Percentiles rank a stretch among this genome's conserved stretches.
Conservation (phyloP, 2,329 filamentous ascomycete species). For the Colletotrichum paranaense region DNA sequence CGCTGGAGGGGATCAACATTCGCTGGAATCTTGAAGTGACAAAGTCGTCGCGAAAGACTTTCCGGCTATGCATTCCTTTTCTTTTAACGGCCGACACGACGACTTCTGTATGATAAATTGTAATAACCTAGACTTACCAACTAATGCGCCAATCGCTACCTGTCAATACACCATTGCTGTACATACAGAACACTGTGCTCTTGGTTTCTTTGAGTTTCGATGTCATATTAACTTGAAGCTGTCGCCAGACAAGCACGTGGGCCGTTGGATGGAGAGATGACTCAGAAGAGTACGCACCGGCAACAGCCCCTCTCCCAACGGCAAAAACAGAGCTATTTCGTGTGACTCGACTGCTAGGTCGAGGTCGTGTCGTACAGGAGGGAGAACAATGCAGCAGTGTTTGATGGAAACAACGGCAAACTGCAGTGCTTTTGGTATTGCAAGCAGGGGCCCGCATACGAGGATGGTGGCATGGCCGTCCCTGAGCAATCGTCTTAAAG, state of each 20-base stretch:
- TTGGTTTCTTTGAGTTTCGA: background rate
- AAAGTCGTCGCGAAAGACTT: background rate
- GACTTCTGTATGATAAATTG: background rate
- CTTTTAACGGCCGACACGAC: background rate
- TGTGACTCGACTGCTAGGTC: background rate
- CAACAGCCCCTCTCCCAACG: background rate
- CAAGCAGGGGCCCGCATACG: background rate
- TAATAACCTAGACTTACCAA: constrained; percentile 7
- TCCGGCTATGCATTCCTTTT: background rate
- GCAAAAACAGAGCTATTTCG: background rate
- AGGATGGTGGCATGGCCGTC: background rate
- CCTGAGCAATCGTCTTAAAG: background rate
- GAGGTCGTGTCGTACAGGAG: background rate
- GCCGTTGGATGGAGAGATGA: background rate
- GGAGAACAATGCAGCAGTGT: background rate
- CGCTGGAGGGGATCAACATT: background rate
- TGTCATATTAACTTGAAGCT: background rate
- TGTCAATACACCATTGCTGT: background rate
- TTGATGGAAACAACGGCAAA: background rate
- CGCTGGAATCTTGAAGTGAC: background rate
- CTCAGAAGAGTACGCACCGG: background rate
- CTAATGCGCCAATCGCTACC: background rate
- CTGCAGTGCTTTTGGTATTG: background rate
- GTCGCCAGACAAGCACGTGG: background rate
- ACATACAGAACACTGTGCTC: background rate